These are phyloP conservation scores for Aspergillus alliaceus DNA, from an alignment of 2,329 filamentous ascomycete species.

Conservation along the genomic window DNA sequence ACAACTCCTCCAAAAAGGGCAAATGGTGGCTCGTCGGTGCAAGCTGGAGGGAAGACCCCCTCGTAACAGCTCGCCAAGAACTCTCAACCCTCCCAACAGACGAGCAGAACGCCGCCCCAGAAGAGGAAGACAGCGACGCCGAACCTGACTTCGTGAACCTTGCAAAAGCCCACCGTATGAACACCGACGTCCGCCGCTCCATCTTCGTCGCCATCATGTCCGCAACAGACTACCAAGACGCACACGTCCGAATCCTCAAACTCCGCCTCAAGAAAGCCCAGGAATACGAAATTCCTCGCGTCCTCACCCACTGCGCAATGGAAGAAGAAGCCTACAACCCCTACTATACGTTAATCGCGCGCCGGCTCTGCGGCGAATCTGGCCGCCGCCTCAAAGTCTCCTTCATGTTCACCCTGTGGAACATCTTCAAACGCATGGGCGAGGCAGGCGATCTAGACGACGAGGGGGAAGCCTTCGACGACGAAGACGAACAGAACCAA, in stretches of 20 bases:
- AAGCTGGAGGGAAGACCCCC: constrained; percentile 65
- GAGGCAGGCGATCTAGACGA: constrained; percentile 64
- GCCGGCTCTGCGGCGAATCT: constrained; percentile 64
- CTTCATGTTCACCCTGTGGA: constrained; percentile 86
- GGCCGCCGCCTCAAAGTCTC: constrained; percentile 76
- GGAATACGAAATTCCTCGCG: constrained; percentile 80
- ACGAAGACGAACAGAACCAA: constrained; percentile 55
- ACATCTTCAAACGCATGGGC: constrained; percentile 80
- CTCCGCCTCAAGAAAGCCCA: constrained; percentile 83
- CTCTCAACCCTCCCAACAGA: constrained; percentile 20
- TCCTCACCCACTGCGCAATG: constrained; percentile 82
- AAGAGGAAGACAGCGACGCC: constrained; percentile 33
- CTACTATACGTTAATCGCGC: constrained; percentile 86
- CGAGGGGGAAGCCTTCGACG: constrained; percentile 60
- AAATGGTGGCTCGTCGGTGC: constrained; percentile 99
- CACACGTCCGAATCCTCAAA: constrained; percentile 74
- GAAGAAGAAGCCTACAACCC: constrained; percentile 85
- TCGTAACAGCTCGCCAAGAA: constrained; percentile 37
- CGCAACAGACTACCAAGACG: constrained; percentile 79
- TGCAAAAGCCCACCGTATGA: constrained; percentile 81
- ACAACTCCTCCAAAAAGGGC: constrained; percentile 78
- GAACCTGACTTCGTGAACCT: constrained; percentile 68
- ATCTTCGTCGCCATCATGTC: constrained; percentile 93
- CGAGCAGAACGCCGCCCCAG: constrained; percentile 8
- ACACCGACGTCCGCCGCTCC: constrained; percentile 80